phyloP scores from a whole-genome alignment of 225 moss, liverwort and hornwort species.

The Marchantia polymorpha region DNA sequence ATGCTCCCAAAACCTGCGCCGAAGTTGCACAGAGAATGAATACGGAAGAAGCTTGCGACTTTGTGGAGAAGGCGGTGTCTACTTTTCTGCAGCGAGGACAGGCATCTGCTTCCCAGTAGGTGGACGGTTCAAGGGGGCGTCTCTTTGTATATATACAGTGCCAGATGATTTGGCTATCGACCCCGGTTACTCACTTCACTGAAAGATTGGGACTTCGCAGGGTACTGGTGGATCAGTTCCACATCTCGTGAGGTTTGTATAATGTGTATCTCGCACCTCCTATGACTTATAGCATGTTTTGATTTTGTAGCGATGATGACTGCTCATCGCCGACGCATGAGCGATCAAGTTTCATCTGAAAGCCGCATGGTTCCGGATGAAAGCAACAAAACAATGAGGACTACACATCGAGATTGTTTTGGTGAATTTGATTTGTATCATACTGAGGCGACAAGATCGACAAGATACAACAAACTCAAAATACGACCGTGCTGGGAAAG shows the following conservation, averaged over 20 bases:
- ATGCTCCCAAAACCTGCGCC: slow-evolving; percentile 3
- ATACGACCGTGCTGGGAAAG: neutral
- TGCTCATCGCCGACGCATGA: neutral
- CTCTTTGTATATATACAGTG: neutral
- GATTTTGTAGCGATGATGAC: neutral
- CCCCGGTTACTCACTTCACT: neutral
- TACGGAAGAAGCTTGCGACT: neutral
- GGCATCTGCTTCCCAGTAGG: no score
- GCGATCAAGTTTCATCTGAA: neutral
- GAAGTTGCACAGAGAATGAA: slow-evolving; percentile 14
- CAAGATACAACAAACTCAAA: neutral
- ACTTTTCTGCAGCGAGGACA: neutral
- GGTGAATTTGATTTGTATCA: neutral
- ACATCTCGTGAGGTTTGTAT: neutral
- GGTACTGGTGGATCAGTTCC: neutral
- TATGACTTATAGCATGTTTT: neutral
- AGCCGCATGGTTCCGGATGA: neutral
- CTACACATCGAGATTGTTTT: neutral
- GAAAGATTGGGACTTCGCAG: neutral
- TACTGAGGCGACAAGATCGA: neutral
- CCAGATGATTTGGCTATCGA: neutral
- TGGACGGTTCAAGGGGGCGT: neutral
- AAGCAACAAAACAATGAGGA: neutral
- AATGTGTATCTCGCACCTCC: neutral
- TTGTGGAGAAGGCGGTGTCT: slow-evolving; percentile 5